phyloP scores from a whole-genome alignment of 305 asterid species.

The Solanum chacoense region DNA sequence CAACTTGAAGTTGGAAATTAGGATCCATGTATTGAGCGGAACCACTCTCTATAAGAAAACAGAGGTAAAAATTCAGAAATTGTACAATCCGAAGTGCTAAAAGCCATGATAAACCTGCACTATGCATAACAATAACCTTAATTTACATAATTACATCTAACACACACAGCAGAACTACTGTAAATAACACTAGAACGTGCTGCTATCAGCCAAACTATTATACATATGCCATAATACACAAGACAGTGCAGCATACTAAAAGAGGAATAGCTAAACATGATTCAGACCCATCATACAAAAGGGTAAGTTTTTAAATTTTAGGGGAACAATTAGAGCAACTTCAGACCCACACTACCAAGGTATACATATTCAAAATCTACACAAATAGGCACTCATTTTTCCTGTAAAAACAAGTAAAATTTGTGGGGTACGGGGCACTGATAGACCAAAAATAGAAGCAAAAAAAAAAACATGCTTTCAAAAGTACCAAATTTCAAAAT shows the following conservation, averaged over 20 bases:
- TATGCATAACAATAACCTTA: not conserved
- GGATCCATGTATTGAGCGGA: constrained; percentile 20
- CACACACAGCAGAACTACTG: not conserved
- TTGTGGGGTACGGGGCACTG: not conserved
- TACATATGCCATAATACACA: not conserved
- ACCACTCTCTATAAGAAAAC: constrained; percentile 13
- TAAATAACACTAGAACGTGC: not conserved
- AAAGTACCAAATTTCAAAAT: not conserved
- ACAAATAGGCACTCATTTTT: not conserved
- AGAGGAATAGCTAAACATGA: not conserved
- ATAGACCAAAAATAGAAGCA: not conserved
- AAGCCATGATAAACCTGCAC: not conserved
- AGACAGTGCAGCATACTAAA: not conserved
- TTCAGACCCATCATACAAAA: not conserved
- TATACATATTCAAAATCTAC: not conserved
- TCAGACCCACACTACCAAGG: constrained; percentile 1
- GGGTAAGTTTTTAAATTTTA: not conserved
- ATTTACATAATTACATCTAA: not conserved
- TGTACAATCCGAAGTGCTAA: not conserved
- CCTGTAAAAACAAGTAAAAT: not conserved
- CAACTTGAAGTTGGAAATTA: constrained; percentile 17
- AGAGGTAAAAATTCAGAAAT: not conserved
- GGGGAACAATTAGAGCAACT: not conserved
- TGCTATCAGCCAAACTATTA: not conserved
- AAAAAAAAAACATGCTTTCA: not conserved